These are phyloP conservation scores for Secale cereale DNA, from an alignment of 176 grass and related monocot genomes.

Conservation along the genomic window DNA sequence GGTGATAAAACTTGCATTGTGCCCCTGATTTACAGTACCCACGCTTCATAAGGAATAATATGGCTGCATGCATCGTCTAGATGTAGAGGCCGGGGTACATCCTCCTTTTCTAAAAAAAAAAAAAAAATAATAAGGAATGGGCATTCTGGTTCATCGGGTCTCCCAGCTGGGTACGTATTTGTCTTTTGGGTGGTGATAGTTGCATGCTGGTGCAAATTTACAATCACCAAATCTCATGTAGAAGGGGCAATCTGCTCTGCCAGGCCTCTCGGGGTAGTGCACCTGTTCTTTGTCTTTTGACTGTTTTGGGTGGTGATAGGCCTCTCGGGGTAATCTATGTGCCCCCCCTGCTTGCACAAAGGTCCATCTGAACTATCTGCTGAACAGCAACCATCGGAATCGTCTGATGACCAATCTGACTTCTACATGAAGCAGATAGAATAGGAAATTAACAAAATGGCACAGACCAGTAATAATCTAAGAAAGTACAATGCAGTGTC, in stretches of 20 bases:
- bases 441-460: not conserved
- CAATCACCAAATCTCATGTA: not conserved
- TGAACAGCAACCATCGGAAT: conserved; percentile 38
- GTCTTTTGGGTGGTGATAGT: not conserved
- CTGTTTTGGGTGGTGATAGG: conserved; percentile 14
- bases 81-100: no score
- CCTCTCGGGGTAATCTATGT: conserved; percentile 24
- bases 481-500: not conserved
- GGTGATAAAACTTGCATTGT: conserved; percentile 58
- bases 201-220: not conserved
- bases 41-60: conserved; percentile 55
- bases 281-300: not conserved
- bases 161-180: conserved; percentile 10
- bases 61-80: no score
- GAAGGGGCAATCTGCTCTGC: not conserved
- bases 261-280: conserved; percentile 46
- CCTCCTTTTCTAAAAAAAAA: no score
- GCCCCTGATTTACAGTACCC: conserved; percentile 36
- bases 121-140: no score
- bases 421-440: conserved; percentile 21
- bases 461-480: not conserved
- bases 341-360: conserved; percentile 41
- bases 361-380: conserved; percentile 35
- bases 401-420: conserved; percentile 30
- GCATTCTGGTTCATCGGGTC: conserved; percentile 42